phyloP scores from a whole-genome alignment of 2,329 filamentous ascomycete species.

The Aureobasidium leucospermi region DNA sequence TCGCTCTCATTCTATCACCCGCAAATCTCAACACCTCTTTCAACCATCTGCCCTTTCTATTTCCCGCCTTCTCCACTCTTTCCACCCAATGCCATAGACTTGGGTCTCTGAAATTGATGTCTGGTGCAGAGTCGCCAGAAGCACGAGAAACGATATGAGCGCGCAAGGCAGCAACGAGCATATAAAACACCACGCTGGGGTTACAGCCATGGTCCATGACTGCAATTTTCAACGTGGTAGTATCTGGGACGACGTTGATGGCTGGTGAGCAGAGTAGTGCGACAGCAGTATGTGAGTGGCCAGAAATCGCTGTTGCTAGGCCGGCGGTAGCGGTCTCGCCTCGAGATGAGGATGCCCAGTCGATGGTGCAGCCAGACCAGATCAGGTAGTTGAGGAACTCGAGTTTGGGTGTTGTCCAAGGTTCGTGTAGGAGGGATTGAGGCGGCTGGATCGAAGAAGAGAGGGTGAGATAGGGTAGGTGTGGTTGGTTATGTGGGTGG shows the following conservation, averaged over 20 bases:
- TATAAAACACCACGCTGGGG: constrained; percentile 21
- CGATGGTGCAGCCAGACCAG: constrained; percentile 10
- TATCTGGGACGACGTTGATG: constrained; percentile 20
- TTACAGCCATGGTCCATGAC: constrained; percentile 28
- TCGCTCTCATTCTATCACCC: not conserved
- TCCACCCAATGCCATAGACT: constrained; percentile 30
- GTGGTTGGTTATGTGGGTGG: constrained; percentile 17
- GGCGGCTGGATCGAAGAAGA: constrained; percentile 7
- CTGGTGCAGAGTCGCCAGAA: not conserved
- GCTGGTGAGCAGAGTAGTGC: constrained; percentile 18
- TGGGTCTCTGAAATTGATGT: constrained; percentile 27
- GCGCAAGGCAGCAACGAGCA: constrained; percentile 16
- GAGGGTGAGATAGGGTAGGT: constrained; percentile 18
- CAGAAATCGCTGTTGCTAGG: constrained; percentile 23
- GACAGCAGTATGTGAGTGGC: constrained; percentile 19
- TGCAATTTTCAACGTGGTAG: constrained; percentile 24
- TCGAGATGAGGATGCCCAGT: constrained; percentile 14
- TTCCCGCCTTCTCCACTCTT: constrained; percentile 19
- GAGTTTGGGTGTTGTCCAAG: constrained; percentile 22
- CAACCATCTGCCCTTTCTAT: constrained; percentile 26
- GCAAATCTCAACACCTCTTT: constrained; percentile 21
- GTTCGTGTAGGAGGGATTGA: constrained; percentile 18
- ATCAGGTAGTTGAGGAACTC: constrained; percentile 18
- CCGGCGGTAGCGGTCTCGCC: constrained; percentile 25
- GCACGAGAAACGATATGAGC: constrained; percentile 8